phyloP scores from a whole-genome alignment of 2,329 filamentous ascomycete genomes.

The Xenoacremonium recifei region DNA sequence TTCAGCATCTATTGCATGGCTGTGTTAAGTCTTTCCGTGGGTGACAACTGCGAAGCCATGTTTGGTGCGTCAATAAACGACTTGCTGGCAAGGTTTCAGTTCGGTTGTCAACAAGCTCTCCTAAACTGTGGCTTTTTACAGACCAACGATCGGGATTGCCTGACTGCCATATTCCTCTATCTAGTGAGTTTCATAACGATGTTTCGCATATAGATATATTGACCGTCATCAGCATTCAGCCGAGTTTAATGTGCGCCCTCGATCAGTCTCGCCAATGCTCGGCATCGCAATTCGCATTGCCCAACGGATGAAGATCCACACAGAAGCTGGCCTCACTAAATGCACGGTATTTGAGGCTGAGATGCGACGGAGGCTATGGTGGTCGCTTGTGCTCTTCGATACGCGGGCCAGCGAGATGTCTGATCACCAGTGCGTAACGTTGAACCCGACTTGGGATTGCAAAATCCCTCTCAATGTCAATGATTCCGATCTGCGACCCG shows the following conservation, averaged over 20 bases:
- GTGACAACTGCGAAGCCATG: constrained; percentile 39
- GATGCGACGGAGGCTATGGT: constrained; percentile 61
- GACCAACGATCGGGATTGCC: constrained; percentile 47
- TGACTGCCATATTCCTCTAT: constrained; percentile 58
- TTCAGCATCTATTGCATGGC: constrained; percentile 51
- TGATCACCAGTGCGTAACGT: constrained; percentile 29
- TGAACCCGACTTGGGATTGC: constrained; percentile 42
- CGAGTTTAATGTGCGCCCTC: constrained; percentile 41
- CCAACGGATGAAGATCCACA: constrained; percentile 54
- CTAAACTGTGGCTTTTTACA: constrained; percentile 49
- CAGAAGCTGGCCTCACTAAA: constrained; percentile 36
- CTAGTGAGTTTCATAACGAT: constrained; percentile 39
- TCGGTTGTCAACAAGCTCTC: constrained; percentile 53
- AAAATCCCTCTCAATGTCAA: constrained; percentile 41
- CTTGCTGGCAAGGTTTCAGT: constrained; percentile 43
- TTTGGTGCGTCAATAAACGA: constrained; percentile 40
- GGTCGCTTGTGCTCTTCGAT: constrained; percentile 58
- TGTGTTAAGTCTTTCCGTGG: constrained; percentile 39
- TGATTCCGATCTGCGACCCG: constrained; percentile 44
- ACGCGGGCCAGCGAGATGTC: constrained; percentile 52
- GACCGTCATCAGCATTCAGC: constrained; percentile 43
- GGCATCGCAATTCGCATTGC: constrained; percentile 57
- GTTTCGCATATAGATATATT: too few relatives aligned
- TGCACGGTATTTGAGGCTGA: constrained; percentile 49
- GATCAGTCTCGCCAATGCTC: constrained; percentile 51